phyloP scores from a whole-genome alignment of 2,329 filamentous ascomycete genomes.

The Periconia macrospinosa region DNA sequence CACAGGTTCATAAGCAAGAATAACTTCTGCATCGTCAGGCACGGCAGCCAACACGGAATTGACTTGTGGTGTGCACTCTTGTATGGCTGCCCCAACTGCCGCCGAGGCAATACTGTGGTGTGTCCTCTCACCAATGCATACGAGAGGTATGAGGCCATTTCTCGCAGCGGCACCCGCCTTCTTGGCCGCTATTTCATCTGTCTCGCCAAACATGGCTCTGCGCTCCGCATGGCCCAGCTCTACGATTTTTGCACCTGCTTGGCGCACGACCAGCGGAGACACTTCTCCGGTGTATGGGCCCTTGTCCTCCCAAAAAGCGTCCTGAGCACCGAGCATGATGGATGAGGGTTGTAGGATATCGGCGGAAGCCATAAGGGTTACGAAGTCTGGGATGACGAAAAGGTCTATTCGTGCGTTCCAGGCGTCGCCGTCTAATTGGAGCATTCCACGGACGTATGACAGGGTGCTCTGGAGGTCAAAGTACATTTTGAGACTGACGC shows the following conservation, averaged over 20 bases:
- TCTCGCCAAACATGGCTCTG: slow-evolving; percentile 71
- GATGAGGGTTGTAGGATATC: slow-evolving; percentile 53
- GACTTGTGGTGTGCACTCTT: slow-evolving; percentile 69
- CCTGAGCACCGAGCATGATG: slow-evolving; percentile 73
- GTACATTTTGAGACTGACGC: slow-evolving; percentile 80
- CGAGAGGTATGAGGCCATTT: slow-evolving; percentile 73
- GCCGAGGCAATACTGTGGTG: slow-evolving; percentile 48
- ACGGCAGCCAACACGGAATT: slow-evolving; percentile 64
- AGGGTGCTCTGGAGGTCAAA: slow-evolving; percentile 68
- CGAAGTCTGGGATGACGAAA: slow-evolving; percentile 77
- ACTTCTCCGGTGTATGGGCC: slow-evolving; percentile 81
- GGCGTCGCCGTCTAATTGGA: slow-evolving; percentile 54
- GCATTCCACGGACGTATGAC: slow-evolving; percentile 49
- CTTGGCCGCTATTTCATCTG: slow-evolving; percentile 65
- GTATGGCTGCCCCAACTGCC: slow-evolving; percentile 61
- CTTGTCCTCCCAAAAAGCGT: slow-evolving; percentile 68
- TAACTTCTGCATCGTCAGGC: slow-evolving; percentile 65
- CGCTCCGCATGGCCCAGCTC: slow-evolving; percentile 83
- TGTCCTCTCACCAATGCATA: slow-evolving; percentile 77
- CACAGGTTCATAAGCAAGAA: slow-evolving; percentile 84
- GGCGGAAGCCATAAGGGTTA: slow-evolving; percentile 63
- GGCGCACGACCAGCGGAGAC: slow-evolving; percentile 66
- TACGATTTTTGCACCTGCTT: slow-evolving; percentile 71
- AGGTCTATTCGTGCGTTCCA: slow-evolving; percentile 64
- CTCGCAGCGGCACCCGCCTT: slow-evolving; percentile 71